Conservation (phyloP, 1,284 basidiomycete species). For the Sanghuangporus sanghuang region DNA sequence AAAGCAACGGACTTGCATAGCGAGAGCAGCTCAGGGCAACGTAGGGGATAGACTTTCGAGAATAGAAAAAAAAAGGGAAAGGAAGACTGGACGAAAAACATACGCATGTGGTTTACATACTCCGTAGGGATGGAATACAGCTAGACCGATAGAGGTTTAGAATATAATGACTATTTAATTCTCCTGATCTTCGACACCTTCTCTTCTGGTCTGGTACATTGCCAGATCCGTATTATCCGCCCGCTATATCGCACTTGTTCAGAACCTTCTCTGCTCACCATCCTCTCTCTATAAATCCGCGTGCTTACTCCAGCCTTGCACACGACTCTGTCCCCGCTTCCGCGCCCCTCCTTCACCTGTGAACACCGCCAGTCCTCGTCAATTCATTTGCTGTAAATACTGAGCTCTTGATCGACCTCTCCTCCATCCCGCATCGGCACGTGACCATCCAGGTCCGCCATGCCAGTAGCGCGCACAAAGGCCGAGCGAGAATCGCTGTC, state of each 20-base stretch:
- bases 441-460: conserved; percentile 29
- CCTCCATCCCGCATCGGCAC: conserved; percentile 21
- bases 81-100: conserved; percentile 1
- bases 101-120: not conserved
- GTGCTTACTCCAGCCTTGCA: conserved; percentile 10
- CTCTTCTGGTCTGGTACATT: no score
- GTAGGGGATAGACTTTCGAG: not conserved
- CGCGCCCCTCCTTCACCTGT: conserved; percentile 14
- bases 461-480: conserved; percentile 64
- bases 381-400: conserved; percentile 16
- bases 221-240: not conserved
- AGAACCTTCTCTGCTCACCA: not conserved
- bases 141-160: not conserved
- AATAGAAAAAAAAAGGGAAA: not conserved
- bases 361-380: conserved; percentile 2
- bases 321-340: conserved; percentile 11
- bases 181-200: not conserved
- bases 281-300: conserved; percentile 2
- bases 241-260: not conserved
- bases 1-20: not conserved
- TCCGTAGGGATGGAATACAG: not conserved
- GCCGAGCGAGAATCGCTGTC: conserved; percentile 48
- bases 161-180: not conserved
- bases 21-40: not conserved
- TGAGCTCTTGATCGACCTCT: conserved; percentile 13